These are phyloP conservation scores for Cicer yamashitae DNA, from an alignment of 306 rosid genomes.

Conservation along the genomic window DNA sequence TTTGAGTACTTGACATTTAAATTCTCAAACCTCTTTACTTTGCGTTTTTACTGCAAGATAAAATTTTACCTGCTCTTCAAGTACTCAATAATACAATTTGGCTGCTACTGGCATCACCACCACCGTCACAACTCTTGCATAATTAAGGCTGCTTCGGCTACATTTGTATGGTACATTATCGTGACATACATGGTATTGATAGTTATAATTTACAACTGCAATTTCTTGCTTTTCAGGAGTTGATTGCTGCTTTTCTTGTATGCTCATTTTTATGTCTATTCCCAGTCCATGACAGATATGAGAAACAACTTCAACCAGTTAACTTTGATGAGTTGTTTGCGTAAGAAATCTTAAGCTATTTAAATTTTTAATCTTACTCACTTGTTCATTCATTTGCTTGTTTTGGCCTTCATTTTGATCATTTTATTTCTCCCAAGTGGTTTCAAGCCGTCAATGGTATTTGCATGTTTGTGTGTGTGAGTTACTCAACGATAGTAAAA, in stretches of 20 bases:
- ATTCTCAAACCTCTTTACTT: background rate
- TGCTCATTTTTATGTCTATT: slow-evolving; percentile 87
- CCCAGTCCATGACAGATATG: slow-evolving; percentile 65
- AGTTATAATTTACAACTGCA: slow-evolving; percentile 14
- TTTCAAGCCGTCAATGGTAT: slow-evolving; percentile 1
- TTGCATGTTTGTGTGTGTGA: slow-evolving; percentile 8
- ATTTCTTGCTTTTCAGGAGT: slow-evolving; percentile 66
- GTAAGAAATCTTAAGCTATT: slow-evolving; percentile 59
- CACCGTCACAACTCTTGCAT: background rate
- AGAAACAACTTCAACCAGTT: slow-evolving; percentile 65
- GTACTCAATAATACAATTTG: slow-evolving; percentile 2
- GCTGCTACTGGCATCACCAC: background rate
- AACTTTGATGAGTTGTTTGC: slow-evolving; percentile 79
- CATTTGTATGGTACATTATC: slow-evolving; percentile 11
- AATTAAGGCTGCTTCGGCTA: slow-evolving; percentile 3
- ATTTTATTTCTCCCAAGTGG: slow-evolving; percentile 21
- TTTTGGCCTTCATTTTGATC: slow-evolving; percentile 33
- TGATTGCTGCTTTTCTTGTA: slow-evolving; percentile 83
- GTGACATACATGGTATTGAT: background rate
- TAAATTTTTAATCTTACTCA: slow-evolving; percentile 9
- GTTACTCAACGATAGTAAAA: background rate
- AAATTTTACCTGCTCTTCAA: background rate
- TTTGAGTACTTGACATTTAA: slow-evolving; percentile 14
- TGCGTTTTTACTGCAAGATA: slow-evolving; percentile 4
- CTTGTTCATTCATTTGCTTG: slow-evolving; percentile 28